Evolutionary conservation across 2,329 filamentous ascomycete species (phyloP).

Genomic region (Fusarium caatingaense): DNA sequence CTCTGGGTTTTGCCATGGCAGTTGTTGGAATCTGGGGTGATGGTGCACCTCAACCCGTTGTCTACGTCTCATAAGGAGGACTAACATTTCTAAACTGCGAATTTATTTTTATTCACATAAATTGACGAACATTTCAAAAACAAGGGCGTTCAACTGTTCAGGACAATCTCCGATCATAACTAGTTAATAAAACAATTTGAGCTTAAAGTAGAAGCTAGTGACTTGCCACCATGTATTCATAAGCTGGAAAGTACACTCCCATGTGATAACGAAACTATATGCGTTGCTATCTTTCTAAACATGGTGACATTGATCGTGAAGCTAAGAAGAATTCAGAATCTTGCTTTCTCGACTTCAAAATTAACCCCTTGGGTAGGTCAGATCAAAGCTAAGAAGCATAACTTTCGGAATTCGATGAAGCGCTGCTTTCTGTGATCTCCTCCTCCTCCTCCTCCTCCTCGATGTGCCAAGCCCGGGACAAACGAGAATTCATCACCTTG

Average conservation of each 20-base stretch:
- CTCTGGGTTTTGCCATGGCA: conserved; percentile 69
- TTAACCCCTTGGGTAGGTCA: too few species aligned
- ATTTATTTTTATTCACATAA: conserved; percentile 20
- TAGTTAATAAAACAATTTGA: not conserved
- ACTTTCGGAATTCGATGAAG: not conserved
- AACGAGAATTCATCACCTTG: conserved; percentile 30
- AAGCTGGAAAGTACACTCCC: not conserved
- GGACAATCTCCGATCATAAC: conserved; percentile 38
- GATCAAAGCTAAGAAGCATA: not conserved
- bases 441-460: not conserved
- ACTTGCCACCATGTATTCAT: not conserved
- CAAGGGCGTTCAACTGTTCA: conserved; percentile 29
- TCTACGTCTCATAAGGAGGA: conserved; percentile 49
- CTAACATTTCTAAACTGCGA: not conserved
- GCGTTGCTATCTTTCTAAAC: not conserved
- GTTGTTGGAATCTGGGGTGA: conserved; percentile 76
- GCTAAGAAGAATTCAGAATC: not conserved
- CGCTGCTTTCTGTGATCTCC: not conserved
- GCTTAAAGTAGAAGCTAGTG: not conserved
- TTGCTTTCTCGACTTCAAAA: too few species aligned
- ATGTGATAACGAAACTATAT: not conserved
- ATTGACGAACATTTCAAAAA: conserved; percentile 34
- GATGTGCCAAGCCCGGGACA: conserved; percentile 37
- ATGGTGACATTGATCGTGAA: not conserved
- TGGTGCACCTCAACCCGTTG: conserved; percentile 56